Evolutionary conservation across 2,329 filamentous ascomycete genomes (phyloP).

Genomic region (Trichophaea hybrida): DNA sequence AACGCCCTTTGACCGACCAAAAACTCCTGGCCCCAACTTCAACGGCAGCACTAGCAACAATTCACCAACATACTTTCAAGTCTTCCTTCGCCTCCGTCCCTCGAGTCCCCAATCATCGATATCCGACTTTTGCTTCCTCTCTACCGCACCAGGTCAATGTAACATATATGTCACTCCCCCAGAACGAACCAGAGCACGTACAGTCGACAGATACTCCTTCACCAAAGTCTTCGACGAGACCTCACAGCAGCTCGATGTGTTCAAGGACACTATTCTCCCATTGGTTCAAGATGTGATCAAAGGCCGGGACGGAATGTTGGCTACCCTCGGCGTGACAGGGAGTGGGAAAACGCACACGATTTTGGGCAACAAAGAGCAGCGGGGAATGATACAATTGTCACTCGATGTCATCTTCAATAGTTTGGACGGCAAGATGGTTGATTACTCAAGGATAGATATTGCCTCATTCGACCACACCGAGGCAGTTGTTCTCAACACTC

Average conservation of each 20-base stretch:
- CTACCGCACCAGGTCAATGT: conserved; percentile 12
- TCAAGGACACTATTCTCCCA: conserved; percentile 60
- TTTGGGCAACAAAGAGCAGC: conserved; percentile 69
- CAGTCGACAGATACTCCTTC: conserved; percentile 87
- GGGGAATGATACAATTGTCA: conserved; percentile 79
- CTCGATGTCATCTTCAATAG: conserved; percentile 82
- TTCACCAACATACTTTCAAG: conserved; percentile 12
- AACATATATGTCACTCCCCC: conserved; percentile 20
- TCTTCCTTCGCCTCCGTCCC: conserved; percentile 20
- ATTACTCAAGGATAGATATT: conserved; percentile 15
- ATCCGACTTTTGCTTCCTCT: conserved; percentile 16
- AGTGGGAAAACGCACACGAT: conserved; percentile 99
- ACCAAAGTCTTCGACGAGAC: conserved; percentile 85
- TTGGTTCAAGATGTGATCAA: conserved; percentile 69
- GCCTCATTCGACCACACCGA: conserved; percentile 16
- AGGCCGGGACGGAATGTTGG: conserved; percentile 65
- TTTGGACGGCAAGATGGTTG: conserved; percentile 51
- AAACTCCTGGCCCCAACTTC: conserved; percentile 2
- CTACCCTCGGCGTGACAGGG: conserved; percentile 84
- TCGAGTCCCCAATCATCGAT: conserved; percentile 7
- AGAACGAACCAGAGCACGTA: conserved; percentile 66
- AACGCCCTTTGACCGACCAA: background rate
- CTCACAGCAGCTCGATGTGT: conserved; percentile 71
- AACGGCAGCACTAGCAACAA: conserved; percentile 3
- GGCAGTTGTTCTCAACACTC: conserved; percentile 13